Evolutionary conservation across 2,329 filamentous ascomycete species (phyloP).

Genomic region (Talaromyces islandicus): DNA sequence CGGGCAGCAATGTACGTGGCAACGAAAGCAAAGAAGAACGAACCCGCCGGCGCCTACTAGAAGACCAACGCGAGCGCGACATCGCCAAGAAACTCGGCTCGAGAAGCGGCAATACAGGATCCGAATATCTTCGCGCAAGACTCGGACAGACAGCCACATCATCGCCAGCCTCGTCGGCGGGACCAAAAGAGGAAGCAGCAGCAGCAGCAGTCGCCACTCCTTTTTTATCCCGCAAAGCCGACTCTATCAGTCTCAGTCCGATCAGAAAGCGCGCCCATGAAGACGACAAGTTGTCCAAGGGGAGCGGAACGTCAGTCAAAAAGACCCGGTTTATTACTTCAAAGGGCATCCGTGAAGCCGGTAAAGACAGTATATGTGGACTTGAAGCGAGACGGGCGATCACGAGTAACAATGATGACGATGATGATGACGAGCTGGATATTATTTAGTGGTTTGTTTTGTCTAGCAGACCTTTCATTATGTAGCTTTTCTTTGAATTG

Average conservation of each 20-base stretch:
- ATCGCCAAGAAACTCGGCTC: constrained; percentile 38
- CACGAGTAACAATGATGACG: constrained; percentile 39
- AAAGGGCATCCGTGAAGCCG: constrained; percentile 71
- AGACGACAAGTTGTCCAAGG: constrained; percentile 23
- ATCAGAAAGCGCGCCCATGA: constrained; percentile 32
- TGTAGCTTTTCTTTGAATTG: background rate
- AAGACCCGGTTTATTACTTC: constrained; percentile 76
- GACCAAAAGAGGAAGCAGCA: constrained; percentile 3
- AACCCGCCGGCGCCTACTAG: constrained; percentile 35
- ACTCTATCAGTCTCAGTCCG: constrained; percentile 35
- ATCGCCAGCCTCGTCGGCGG: constrained; percentile 13
- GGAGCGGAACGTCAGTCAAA: constrained; percentile 37
- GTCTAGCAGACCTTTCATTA: background rate
- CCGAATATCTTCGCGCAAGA: constrained; percentile 39
- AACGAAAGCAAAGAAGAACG: constrained; percentile 37
- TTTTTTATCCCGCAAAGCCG: constrained; percentile 22
- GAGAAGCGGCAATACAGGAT: constrained; percentile 28
- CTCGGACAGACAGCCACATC: constrained; percentile 16
- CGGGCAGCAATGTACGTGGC: constrained; percentile 34
- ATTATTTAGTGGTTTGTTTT: constrained; percentile 30
- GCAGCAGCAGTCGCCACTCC: background rate
- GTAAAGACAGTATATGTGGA: constrained; percentile 64
- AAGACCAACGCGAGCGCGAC: constrained; percentile 40
- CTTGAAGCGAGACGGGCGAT: constrained; percentile 22
- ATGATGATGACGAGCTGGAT: constrained; percentile 48